phyloP scores from a whole-genome alignment of 2,329 filamentous ascomycete genomes.

The Cadophora malorum region DNA sequence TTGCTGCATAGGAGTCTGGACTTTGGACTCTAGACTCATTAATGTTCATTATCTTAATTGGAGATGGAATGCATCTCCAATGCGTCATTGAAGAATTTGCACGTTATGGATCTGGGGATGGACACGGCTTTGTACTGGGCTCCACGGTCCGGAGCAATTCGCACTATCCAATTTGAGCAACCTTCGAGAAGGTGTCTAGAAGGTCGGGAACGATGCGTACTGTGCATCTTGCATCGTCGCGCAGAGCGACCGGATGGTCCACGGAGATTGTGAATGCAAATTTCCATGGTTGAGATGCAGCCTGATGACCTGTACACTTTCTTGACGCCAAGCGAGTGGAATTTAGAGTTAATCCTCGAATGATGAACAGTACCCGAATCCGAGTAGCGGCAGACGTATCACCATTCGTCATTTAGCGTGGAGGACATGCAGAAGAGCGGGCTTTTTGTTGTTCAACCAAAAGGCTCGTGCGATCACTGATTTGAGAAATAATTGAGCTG shows the following conservation, averaged over 20 bases:
- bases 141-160: background rate
- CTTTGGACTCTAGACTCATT: slow-evolving; percentile 6
- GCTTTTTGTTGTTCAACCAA: slow-evolving; percentile 6
- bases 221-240: slow-evolving; percentile 1
- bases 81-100: slow-evolving; percentile 16
- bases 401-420: background rate
- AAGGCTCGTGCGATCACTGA: slow-evolving; percentile 2
- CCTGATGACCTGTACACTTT: slow-evolving; percentile 20
- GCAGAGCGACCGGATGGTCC: background rate
- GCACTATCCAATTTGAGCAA: slow-evolving; percentile 10
- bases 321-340: slow-evolving; percentile 12
- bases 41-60: slow-evolving; percentile 4
- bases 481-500: slow-evolving; percentile 12
- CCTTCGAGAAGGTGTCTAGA: slow-evolving; percentile 24
- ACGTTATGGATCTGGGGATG: slow-evolving; percentile 4
- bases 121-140: background rate
- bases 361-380: background rate
- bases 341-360: slow-evolving; percentile 20
- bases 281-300: slow-evolving; percentile 21
- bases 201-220: slow-evolving; percentile 1
- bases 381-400: background rate
- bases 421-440: slow-evolving; percentile 31
- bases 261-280: slow-evolving; percentile 11
- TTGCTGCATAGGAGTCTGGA: slow-evolving; percentile 5
- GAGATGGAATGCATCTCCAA: background rate